phyloP scores from a whole-genome alignment of 495 filamentous ascomycete genomes.

The Aspergillus carlsbadensis region DNA sequence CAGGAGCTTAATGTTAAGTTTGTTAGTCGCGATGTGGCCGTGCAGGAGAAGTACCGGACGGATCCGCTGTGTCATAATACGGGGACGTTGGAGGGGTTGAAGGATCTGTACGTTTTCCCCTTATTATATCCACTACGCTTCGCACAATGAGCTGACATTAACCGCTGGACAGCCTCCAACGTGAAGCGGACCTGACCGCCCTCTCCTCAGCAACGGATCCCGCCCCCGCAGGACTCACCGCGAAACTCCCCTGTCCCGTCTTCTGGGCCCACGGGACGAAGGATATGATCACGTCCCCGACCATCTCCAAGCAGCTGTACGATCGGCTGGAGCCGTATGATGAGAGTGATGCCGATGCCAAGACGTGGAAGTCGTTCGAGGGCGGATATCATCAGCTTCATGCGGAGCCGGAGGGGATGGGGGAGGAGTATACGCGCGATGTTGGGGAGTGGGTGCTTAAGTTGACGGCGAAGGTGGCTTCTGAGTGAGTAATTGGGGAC shows the following conservation, averaged over 20 bases:
- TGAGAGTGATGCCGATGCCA: slow-evolving; percentile 52
- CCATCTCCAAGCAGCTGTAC: slow-evolving; percentile 58
- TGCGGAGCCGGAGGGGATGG: slow-evolving; percentile 59
- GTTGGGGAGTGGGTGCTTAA: slow-evolving; percentile 65
- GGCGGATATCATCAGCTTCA: slow-evolving; percentile 74
- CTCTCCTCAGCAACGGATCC: slow-evolving; percentile 9
- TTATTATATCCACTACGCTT: not conserved
- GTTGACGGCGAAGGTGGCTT: not conserved
- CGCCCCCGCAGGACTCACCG: not conserved
- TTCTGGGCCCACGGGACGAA: slow-evolving; percentile 23
- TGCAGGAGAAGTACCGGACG: slow-evolving; percentile 52
- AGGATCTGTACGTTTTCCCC: slow-evolving; percentile 57
- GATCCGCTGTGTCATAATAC: slow-evolving; percentile 72
- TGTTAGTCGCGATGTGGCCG: slow-evolving; percentile 60
- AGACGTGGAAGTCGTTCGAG: slow-evolving; percentile 66
- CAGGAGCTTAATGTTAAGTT: slow-evolving; percentile 54
- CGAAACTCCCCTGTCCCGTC: not conserved
- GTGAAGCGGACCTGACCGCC: slow-evolving; percentile 38
- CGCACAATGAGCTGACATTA: not conserved
- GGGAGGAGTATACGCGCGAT: slow-evolving; percentile 62
- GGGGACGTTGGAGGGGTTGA: slow-evolving; percentile 71
- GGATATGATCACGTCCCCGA: slow-evolving; percentile 62
- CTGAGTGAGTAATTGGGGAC: no score
- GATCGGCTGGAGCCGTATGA: slow-evolving; percentile 36
- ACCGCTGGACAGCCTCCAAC: not conserved